Evolutionary conservation across 106 monocot species (phyloP).

Genomic region (Iris macrosiphon): DNA sequence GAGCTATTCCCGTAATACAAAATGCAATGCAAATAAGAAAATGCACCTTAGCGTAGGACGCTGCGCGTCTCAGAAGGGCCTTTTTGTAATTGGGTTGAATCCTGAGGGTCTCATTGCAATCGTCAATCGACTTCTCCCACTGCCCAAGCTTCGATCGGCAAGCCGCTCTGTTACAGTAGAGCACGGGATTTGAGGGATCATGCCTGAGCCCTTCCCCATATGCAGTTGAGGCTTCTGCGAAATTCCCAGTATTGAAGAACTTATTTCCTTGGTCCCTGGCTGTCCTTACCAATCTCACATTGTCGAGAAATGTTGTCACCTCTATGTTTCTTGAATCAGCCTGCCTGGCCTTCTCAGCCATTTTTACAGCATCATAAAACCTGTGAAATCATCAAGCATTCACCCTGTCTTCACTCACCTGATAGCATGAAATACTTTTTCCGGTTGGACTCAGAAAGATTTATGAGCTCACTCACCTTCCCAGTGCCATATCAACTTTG

Average conservation of each 20-base stretch:
- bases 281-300: conserved; percentile 31
- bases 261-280: conserved; percentile 51
- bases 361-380: conserved; percentile 50
- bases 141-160: conserved; percentile 62
- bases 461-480: conserved; percentile 60
- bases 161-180: conserved; percentile 69
- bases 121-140: conserved; percentile 52
- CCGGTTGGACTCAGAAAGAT: too few species aligned
- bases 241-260: conserved; percentile 41
- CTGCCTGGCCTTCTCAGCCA: conserved; percentile 38
- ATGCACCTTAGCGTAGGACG: conserved; percentile 39
- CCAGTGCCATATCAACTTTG: conserved; percentile 53
- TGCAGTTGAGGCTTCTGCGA: conserved; percentile 43
- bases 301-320: conserved; percentile 17
- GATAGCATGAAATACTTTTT: too few species aligned
- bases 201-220: conserved; percentile 57
- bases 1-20: neutral
- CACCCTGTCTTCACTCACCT: too few species aligned
- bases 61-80: conserved; percentile 57
- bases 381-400: too few species aligned
- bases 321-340: conserved; percentile 39
- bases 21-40: neutral
- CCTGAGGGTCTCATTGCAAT: conserved; percentile 56
- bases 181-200: conserved; percentile 53
- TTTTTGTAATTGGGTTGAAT: conserved; percentile 51